Base-by-base conservation (phyloP, 176 grass and related monocot genomes). In the Leersia perrieri region DNA sequence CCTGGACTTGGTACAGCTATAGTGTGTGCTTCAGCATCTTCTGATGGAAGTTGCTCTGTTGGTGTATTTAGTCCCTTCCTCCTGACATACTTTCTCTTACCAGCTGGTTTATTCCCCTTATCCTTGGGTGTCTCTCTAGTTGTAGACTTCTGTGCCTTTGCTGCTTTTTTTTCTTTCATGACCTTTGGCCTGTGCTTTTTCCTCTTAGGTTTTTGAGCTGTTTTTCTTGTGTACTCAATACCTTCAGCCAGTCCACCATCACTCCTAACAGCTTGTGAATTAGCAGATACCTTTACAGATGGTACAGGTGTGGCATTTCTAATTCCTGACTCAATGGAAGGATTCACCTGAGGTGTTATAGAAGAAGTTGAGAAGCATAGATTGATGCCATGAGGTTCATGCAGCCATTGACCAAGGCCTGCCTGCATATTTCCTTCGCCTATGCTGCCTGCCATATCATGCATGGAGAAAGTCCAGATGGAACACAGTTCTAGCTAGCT, bases 171-270 rank as follows among this genome's bases (percentile, higher is more conserved):
- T 83, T 93, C 88, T 81, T 60, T 85, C 39, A 91, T 64, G 68
- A 97, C 91, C 78, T 97, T 97, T n/a, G 94, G 94, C 73, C 91
- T 91, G n/a, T 88, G 87, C 42, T 88, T 97, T 77, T 77, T 91
- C 66, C 87, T 88, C 77, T 85, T 93, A 34, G 77, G 71, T 36
- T 91, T 94, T 39, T 93, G 81, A 73, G 78, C 81, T n/a, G 79
- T 73, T 58, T 83, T 94, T 64, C 69, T 87, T 63, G 87, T 97
- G 47, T 78, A 65, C 32, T 89, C 91, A 82, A 80, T 85, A 68
- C 69, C 78, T 77, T 93, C 86, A 68, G 30, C 69, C 16, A 4
- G 75, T 73, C 28, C 74, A 36, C 63, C 62, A 30, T 57, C 51
- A 67, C 88, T 71, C 18, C 65, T 30, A 63, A 38, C 45, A 63